Evolutionary conservation across 148 eudicot genomes (phyloP), one percentile per base, ranked within the genome.

Genomic region (Rhododendron ovatum): DNA sequence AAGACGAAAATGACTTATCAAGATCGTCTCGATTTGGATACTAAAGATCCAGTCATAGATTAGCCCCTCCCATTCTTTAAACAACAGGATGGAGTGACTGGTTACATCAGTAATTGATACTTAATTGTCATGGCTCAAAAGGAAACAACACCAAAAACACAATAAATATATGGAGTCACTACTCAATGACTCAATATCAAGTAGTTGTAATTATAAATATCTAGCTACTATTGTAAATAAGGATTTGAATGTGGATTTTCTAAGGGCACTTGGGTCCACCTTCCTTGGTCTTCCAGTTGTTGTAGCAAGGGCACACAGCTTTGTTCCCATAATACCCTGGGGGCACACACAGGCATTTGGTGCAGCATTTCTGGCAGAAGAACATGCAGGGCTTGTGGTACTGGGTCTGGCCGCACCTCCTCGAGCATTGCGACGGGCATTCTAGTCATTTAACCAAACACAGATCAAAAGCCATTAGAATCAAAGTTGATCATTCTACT

Each of bases 231-330:
- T 24, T 24, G 7, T n/a, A n/a, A 67, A 3, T 67, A 67, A 65
- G 1, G 33, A 67, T 26, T 26, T 26, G 33, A 71, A 5, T 71
- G 76, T 71, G 39, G 33, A 71, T 71, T 33, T 13, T 75, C 86
- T 69, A 92, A 80, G 93, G 94, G 92, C 94, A 92, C 83, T 92
- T 92, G 24, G 94, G 94, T 15, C 94, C 93, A 8, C 94, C 94
- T 78, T 88, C 81, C 87, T 92, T 83, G 87, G 94, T 92, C 93
- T 92, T 91, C 94, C 94, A 92, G 87, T 92, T 92, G 88, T 92
- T 92, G 93, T 91, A 91, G 94, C 94, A 92, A 76, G 94, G 94
- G 92, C 94, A 91, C 8, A 91, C 91, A 35, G 83, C 88, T 85
- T 92, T 92, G 80, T 92, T 92, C 15, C 94, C 94, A 85, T 92